Conservation (phyloP, 306 rosid genomes). For the Carpinus viminea region DNA sequence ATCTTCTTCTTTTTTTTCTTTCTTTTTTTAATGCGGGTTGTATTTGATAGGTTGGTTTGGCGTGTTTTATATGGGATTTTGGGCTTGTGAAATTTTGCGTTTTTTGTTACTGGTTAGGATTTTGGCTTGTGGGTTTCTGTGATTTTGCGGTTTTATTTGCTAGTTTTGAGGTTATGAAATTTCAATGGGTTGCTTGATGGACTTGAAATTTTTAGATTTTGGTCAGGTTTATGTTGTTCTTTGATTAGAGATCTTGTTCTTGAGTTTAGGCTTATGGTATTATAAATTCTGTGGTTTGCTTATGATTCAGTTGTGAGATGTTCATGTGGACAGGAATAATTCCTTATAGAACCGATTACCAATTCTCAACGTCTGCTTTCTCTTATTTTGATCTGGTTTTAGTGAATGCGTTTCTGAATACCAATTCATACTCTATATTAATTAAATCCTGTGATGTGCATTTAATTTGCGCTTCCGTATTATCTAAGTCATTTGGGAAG, state of each 20-base stretch:
- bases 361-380: not conserved
- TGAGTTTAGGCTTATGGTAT: not conserved
- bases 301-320: no score
- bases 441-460: no score
- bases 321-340: not conserved
- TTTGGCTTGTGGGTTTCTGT: not conserved
- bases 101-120: not conserved
- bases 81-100: not conserved
- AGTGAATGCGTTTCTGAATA: not conserved
- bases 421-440: not conserved
- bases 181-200: not conserved
- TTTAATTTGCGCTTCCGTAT: not conserved
- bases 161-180: not conserved
- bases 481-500: not conserved
- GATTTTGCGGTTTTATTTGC: not conserved
- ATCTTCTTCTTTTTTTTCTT: not conserved
- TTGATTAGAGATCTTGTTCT: not conserved
- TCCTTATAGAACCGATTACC: not conserved
- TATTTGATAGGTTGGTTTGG: slow-evolving; percentile 13
- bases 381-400: not conserved
- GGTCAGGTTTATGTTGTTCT: not conserved
- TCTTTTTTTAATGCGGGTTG: not conserved
- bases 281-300: not conserved
- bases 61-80: not conserved
- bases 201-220: not conserved